Evolutionary conservation across 768 basidiomycete species (phyloP).

Genomic region (Pisolithus microcarpus): DNA sequence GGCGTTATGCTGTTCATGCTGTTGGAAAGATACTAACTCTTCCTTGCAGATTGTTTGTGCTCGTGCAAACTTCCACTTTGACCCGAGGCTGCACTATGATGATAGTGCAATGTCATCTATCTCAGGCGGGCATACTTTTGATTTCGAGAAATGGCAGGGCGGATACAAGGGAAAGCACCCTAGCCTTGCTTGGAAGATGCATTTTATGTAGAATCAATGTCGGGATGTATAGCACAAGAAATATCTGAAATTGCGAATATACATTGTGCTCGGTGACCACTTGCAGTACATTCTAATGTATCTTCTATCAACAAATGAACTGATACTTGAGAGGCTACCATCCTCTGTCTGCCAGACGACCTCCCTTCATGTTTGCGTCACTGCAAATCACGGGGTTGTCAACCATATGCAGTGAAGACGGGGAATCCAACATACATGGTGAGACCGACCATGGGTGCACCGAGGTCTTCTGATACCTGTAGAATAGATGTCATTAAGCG

Average conservation of each 20-base stretch:
- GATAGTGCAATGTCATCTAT: conserved; percentile 32
- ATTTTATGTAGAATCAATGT: conserved; percentile 22
- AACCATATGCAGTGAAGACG: background rate
- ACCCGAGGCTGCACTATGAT: conserved; percentile 30
- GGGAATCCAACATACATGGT: conserved; percentile 50
- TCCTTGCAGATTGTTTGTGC: conserved; percentile 43
- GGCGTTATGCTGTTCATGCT: conserved; percentile 8
- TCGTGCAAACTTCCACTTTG: conserved; percentile 47
- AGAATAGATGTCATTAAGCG: background rate
- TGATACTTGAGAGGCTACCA: conserved; percentile 33
- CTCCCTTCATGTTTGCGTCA: conserved; percentile 61
- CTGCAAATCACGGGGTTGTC: conserved; percentile 28
- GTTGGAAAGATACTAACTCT: background rate
- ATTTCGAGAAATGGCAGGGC: conserved; percentile 26
- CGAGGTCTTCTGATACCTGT: conserved; percentile 75
- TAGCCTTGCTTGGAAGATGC: conserved; percentile 24
- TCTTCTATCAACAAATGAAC: background rate
- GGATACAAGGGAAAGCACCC: conserved; percentile 29
- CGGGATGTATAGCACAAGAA: too few relatives aligned
- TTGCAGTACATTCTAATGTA: background rate
- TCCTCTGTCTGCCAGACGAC: conserved; percentile 61
- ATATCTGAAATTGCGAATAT: background rate
- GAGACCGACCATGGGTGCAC: conserved; percentile 89
- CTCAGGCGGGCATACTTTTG: conserved; percentile 17
- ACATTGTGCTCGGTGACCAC: background rate